A percentile compares a stretch with the other conserved stretches of the same genome.
Evolutionary conservation across 805 yeast genomes (phyloP).

Genomic region (Sporopachydermia quercuum): DNA sequence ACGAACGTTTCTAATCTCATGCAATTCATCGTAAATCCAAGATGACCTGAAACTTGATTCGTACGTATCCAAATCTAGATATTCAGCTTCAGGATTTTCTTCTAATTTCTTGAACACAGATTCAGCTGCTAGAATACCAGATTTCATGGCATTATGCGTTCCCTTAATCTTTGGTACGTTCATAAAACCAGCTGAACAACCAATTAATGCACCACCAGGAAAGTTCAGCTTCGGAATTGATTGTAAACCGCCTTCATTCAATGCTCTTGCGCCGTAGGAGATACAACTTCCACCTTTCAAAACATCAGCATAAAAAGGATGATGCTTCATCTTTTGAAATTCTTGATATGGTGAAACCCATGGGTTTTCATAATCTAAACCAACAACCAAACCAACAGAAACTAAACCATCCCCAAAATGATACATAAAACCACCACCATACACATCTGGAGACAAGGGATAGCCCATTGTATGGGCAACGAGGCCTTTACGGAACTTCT

Average conservation of each 20-base stretch:
- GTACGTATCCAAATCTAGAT: constrained; percentile 39
- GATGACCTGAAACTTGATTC: constrained; percentile 54
- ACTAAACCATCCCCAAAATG: constrained; percentile 92
- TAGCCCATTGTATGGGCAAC: constrained; percentile 83
- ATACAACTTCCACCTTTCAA: constrained; percentile 85
- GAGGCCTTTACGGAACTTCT: constrained; percentile 63
- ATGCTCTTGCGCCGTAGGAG: constrained; percentile 89
- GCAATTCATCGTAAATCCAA: constrained; percentile 77
- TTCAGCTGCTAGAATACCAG: constrained; percentile 94
- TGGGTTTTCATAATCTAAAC: constrained; percentile 89
- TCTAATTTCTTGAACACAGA: constrained; percentile 41
- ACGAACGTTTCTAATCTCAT: constrained; percentile 77
- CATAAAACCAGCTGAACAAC: constrained; percentile 93
- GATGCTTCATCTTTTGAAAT: constrained; percentile 87
- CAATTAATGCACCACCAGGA: constrained; percentile 94
- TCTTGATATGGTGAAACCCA: constrained; percentile 92
- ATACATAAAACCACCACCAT: constrained; percentile 96
- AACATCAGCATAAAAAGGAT: constrained; percentile 64
- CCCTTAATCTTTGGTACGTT: constrained; percentile 97
- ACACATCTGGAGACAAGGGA: constrained; percentile 59
- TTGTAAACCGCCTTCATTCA: constrained; percentile 95
- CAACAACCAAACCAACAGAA: constrained; percentile 86
- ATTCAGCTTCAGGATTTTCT: constrained; percentile 23
- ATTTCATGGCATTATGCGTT: constrained; percentile 92
- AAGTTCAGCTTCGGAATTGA: constrained; percentile 79